Evolutionary conservation across 805 yeast species (phyloP).

Genomic region (Metschnikowia koreensis): DNA sequence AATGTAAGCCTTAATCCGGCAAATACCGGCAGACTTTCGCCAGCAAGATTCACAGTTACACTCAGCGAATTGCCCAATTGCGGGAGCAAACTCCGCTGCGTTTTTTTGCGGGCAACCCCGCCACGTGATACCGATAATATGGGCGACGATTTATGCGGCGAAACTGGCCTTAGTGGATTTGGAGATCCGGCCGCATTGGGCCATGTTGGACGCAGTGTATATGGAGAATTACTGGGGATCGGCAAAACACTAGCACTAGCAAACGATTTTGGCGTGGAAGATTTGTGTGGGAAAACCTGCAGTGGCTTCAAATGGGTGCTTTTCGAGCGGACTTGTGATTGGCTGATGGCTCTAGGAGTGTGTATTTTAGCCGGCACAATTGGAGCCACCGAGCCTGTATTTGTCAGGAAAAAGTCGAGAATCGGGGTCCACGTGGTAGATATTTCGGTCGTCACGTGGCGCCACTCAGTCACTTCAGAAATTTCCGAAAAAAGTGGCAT

Average conservation of each 20-base stretch:
- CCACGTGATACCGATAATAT: constrained; percentile 3
- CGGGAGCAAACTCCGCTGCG: constrained; percentile 4
- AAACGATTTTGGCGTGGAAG: constrained; percentile 12
- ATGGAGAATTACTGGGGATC: background rate
- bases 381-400: constrained; percentile 3
- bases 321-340: constrained; percentile 10
- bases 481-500: background rate
- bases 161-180: background rate
- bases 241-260: constrained; percentile 10
- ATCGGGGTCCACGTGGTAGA: constrained; percentile 41
- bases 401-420: constrained; percentile 26
- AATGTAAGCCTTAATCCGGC: constrained; percentile 40
- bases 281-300: background rate
- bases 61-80: constrained; percentile 24
- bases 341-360: constrained; percentile 2
- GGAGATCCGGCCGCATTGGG: background rate
- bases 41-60: constrained; percentile 37
- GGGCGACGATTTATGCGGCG: constrained; percentile 11
- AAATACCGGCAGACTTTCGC: constrained; percentile 27
- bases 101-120: constrained; percentile 1
- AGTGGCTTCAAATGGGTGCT: constrained; percentile 4
- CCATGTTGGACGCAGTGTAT: constrained; percentile 4
- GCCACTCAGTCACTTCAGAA: background rate
- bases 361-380: background rate
- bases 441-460: constrained; percentile 27